Evolutionary conservation across 495 filamentous ascomycete genomes (phyloP).

Genomic region (Talaromyces proteolyticus): DNA sequence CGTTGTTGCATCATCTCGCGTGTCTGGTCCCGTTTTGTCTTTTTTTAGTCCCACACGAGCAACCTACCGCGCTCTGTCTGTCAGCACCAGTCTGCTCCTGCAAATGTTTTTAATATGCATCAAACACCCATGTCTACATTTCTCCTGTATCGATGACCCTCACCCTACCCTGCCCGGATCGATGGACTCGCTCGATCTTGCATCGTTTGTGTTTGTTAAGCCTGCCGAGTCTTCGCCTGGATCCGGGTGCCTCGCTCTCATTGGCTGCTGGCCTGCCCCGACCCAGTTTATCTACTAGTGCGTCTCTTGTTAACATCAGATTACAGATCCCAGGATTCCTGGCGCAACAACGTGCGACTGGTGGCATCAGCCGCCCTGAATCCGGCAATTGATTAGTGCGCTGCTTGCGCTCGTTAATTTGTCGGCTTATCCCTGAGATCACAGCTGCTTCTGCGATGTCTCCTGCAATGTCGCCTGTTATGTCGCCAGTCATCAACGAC

Average conservation of each 20-base stretch:
- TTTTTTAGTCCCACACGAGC: neutral
- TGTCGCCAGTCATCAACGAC: conserved; percentile 30
- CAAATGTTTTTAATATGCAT: conserved; percentile 4
- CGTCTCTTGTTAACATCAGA: too few species aligned
- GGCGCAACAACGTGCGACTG: too few species aligned
- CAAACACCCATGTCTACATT: too few species aligned
- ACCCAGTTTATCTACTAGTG: too few species aligned
- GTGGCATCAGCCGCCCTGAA: neutral
- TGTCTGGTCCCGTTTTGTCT: conserved; percentile 7
- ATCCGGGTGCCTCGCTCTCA: neutral
- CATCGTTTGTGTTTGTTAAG: too few species aligned
- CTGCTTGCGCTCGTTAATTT: neutral
- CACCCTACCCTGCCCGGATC: too few species aligned
- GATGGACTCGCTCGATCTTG: too few species aligned
- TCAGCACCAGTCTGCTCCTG: neutral
- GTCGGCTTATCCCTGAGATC: too few species aligned
- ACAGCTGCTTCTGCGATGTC: neutral
- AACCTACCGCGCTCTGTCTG: neutral
- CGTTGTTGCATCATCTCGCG: neutral
- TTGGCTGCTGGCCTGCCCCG: neutral
- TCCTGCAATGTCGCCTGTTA: conserved; percentile 11
- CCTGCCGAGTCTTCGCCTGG: neutral
- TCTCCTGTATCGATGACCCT: too few species aligned
- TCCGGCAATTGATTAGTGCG: neutral
- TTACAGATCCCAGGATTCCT: too few species aligned